These are phyloP conservation scores for Biscogniauxia mediterranea DNA, from an alignment of 2,329 filamentous ascomycete genomes.

Conservation along the genomic window DNA sequence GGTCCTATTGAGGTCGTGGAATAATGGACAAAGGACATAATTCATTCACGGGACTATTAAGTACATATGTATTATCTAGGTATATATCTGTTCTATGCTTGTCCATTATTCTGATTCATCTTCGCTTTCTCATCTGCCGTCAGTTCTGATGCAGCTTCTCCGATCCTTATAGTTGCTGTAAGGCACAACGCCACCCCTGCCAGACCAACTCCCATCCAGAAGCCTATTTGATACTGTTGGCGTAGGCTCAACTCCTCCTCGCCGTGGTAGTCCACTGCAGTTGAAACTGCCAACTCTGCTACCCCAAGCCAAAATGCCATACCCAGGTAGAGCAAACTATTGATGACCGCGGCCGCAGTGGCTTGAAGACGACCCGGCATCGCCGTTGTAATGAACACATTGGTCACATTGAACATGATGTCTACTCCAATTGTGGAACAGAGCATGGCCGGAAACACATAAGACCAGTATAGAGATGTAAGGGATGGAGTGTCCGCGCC, in stretches of 20 bases:
- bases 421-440: constrained; percentile 72
- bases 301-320: constrained; percentile 71
- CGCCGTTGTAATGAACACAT: constrained; percentile 74
- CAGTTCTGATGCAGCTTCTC: constrained; percentile 30
- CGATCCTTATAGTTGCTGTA: constrained; percentile 28
- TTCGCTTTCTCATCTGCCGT: constrained; percentile 32
- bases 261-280: constrained; percentile 34
- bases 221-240: constrained; percentile 31
- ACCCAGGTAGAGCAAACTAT: constrained; percentile 67
- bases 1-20: too few species aligned
- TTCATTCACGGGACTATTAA: too few species aligned
- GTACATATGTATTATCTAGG: too few species aligned
- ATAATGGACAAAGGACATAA: too few species aligned
- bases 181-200: constrained; percentile 25
- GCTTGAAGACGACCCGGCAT: constrained; percentile 67
- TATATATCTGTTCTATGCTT: neutral
- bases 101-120: constrained; percentile 8
- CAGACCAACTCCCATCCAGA: constrained; percentile 32
- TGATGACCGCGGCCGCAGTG: constrained; percentile 69
- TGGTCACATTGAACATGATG: constrained; percentile 71
- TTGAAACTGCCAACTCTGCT: constrained; percentile 61
- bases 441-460: constrained; percentile 68
- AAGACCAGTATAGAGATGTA: constrained; percentile 65
- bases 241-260: constrained; percentile 18
- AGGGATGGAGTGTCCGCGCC: constrained; percentile 33